Evolutionary conservation across 2,329 filamentous ascomycete genomes (phyloP), one percentile per base, ranked within the genome.

Genomic region (Trichoderma atroviride): DNA sequence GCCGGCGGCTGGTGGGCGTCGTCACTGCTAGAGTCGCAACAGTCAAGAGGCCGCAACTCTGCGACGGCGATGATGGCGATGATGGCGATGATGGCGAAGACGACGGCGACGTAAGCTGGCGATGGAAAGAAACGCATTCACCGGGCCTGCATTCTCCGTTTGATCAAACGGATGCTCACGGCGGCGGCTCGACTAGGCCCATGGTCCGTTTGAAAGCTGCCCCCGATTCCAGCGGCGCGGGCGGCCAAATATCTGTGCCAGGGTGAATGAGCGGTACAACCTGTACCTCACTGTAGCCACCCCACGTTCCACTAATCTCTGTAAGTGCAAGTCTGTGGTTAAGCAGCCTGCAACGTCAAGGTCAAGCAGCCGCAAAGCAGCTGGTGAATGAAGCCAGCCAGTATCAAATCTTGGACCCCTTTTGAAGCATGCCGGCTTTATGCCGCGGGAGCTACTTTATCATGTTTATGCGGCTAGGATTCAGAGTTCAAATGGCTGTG

Each of bases 151-250:
- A 35, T 50, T 14, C 22, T 31, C 27, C 55, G 35, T 64, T 40
- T 65, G 29, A 57, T 62, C 43, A 35, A 66, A 58, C 53, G 27
- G 27, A 33, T 65, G 53, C 22, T 57, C 33, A 53, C 43, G 56
- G 56, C 53, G 22, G 43, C 53, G 57, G 37, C 61, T 61, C 47
- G 31, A 61, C 29, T 10, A 62, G 10, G 55, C 55, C 53, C 64
- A 59, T 64, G 37, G 67, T 40, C 67, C 47, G 67, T 64, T 64
- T 64, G 60, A 24, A 53, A 27, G 67, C 40, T 31, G 59, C 60
- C 53, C 53, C 53, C 53, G 31, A 35, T 64, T 58, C 67, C 67
- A 69, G 59, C 67, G 53, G 43, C 50, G 52, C 67, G 67, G 67
- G 59, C 52, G 52, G 55, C 62, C 62, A 47, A 53, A 37, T 57